Evolutionary conservation across 2,329 filamentous ascomycete genomes (phyloP), one percentile per base, ranked within the genome.

Genomic region (Exophiala sideris): DNA sequence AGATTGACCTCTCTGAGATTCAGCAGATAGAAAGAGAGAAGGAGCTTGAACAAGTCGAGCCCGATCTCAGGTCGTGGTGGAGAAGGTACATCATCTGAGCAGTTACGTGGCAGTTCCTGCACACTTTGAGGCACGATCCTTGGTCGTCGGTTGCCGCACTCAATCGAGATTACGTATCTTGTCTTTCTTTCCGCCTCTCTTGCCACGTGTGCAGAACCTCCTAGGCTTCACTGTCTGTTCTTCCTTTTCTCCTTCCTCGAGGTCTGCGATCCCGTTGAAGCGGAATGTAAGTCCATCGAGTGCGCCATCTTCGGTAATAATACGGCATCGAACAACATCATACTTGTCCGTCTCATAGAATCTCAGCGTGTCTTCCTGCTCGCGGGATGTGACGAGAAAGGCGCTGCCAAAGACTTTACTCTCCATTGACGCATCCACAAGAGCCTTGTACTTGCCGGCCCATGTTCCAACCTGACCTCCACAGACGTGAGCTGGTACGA

Each of bases 371-470:
- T 70, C 66, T 58, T 73, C 71, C 21, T 70, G 58, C 29, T 68
- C 65, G 20, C 61, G 54, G 6, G 51, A 60, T 12, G 46, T 16
- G 7, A 75, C 69, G 5, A 63, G 47, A 49, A 68, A 71, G 9
- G 67, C 68, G 16, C 41, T 62, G 5, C 70, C 71, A 9, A 62
- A 5, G 8, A 72, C 63, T 20, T 20, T 20, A 29, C 7, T 29
- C 3, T 36, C 46, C 11, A 41, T 53, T 2, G 56, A 21, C 1
- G 62, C 68, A 57, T 75, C 65, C 10, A 74, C 61, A 6, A 76
- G 52, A 0, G 71, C 73, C 16, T 67, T 70, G 57, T 75, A 75
- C 54, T 70, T 73, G 1, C 65, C 67, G 3, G 52, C 68, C 73
- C 73, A 75, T 2, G 62, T 67, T 40, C 62, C 60, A 38, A 75